A percentile compares a stretch with the other conserved stretches of the same genome.
Evolutionary conservation across 108 stramenopile genomes (phyloP).

Genomic region (Chaetoceros tenuissimus): DNA sequence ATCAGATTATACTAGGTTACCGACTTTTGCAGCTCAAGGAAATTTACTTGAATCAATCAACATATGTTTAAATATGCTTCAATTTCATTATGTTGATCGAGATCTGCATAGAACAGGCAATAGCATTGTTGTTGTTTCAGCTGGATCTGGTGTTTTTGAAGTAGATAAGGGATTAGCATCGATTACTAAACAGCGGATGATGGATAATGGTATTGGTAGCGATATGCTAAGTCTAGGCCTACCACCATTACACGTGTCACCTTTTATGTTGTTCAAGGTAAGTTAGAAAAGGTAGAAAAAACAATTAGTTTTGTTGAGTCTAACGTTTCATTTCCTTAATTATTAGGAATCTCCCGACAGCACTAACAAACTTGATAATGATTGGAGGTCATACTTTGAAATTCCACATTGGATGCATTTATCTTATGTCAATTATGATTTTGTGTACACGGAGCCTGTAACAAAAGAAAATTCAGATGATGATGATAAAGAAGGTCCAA

Average conservation of each 20-base stretch:
- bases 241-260: constrained; percentile 94
- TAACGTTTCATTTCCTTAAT: too few species aligned
- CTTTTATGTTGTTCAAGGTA: constrained; percentile 87
- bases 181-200: constrained; percentile 99
- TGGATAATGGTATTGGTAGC: constrained; percentile 99
- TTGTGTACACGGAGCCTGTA: too few species aligned
- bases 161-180: constrained; percentile 81
- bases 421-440: constrained; percentile 69
- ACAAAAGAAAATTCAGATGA: too few species aligned
- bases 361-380: constrained; percentile 17
- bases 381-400: constrained; percentile 46
- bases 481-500: background rate
- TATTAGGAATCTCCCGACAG: background rate
- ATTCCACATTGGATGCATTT: constrained; percentile 89
- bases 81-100: constrained; percentile 92
- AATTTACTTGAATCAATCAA: constrained; percentile 97
- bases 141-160: constrained; percentile 94
- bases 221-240: constrained; percentile 93
- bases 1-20: constrained; percentile 34
- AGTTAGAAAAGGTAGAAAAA: background rate
- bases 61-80: constrained; percentile 91
- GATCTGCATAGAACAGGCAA: constrained; percentile 93
- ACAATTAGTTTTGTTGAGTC: background rate
- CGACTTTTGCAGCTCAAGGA: constrained; percentile 83
- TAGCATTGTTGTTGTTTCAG: constrained; percentile 85